A percentile compares a stretch with the other conserved stretches of the same genome.
These are phyloP conservation scores for Beauveria australis DNA, from an alignment of 2,329 filamentous ascomycete species.

Conservation along the genomic window DNA sequence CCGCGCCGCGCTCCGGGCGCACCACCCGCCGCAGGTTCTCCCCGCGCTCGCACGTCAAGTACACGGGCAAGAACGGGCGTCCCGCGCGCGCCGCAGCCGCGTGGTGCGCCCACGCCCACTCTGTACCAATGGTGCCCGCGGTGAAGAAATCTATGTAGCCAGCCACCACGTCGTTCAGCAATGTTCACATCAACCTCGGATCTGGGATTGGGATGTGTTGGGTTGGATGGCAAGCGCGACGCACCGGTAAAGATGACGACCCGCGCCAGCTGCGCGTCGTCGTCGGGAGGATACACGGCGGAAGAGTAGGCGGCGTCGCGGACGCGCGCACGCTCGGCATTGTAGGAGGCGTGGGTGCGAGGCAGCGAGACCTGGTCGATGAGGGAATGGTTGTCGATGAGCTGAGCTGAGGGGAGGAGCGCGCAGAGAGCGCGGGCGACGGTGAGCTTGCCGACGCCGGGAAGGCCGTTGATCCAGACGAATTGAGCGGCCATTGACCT, in stretches of 20 bases:
- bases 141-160: constrained; percentile 9
- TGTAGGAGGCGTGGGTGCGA: constrained; percentile 17
- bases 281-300: constrained; percentile 11
- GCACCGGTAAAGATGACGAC: constrained; percentile 21
- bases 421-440: constrained; percentile 21
- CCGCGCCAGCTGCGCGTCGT: constrained; percentile 13
- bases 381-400: constrained; percentile 24
- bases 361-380: constrained; percentile 19
- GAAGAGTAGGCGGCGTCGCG: constrained; percentile 9
- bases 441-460: constrained; percentile 24
- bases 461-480: constrained; percentile 26
- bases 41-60: constrained; percentile 19
- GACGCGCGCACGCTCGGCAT: constrained; percentile 14
- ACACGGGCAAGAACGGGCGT: constrained; percentile 20
- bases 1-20: constrained; percentile 7
- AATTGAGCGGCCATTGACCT: constrained; percentile 7
- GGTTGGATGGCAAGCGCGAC: not conserved
- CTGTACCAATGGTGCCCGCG: not conserved
- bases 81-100: constrained; percentile 15
- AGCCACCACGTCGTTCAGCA: not conserved
- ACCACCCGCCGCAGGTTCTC: constrained; percentile 19
- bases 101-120: constrained; percentile 16
- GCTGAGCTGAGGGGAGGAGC: constrained; percentile 17
- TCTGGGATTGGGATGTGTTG: no score
- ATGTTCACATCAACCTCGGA: not conserved